Evolutionary conservation across 805 yeast species (phyloP).

Genomic region (Kuraishia floccosa): DNA sequence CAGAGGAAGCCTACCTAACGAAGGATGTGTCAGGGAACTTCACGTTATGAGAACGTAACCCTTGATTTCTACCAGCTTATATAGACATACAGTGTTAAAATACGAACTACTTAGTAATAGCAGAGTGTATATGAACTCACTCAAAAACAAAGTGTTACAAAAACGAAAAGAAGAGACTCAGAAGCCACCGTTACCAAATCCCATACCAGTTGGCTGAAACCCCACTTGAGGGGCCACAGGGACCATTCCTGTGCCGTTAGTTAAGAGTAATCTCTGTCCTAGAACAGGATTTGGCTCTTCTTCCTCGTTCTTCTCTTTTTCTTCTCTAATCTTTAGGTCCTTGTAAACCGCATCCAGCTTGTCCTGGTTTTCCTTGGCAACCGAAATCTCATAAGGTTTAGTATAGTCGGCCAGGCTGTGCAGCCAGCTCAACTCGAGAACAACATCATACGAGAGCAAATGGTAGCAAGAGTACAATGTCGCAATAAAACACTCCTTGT

Average conservation of each 20-base stretch:
- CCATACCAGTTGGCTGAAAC: constrained; percentile 62
- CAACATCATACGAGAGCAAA: constrained; percentile 69
- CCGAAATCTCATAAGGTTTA: constrained; percentile 85
- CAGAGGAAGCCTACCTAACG: constrained; percentile 55
- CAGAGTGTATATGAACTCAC: neutral
- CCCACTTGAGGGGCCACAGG: constrained; percentile 36
- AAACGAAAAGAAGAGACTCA: neutral
- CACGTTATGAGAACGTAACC: constrained; percentile 2
- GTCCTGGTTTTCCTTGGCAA: constrained; percentile 69
- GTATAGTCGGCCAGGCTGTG: constrained; percentile 73
- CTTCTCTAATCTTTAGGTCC: constrained; percentile 63
- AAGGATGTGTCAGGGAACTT: constrained; percentile 43
- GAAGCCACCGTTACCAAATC: constrained; percentile 45
- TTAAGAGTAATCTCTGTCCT: constrained; percentile 70
- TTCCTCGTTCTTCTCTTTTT: constrained; percentile 37
- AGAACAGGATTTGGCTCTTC: constrained; percentile 33
- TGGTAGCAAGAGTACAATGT: constrained; percentile 80
- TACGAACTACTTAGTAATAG: too few relatives aligned
- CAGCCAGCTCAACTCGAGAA: constrained; percentile 86
- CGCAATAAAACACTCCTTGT: constrained; percentile 90
- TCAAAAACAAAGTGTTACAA: neutral
- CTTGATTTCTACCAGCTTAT: neutral
- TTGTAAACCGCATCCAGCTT: constrained; percentile 51
- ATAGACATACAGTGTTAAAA: neutral
- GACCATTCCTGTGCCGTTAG: constrained; percentile 51